Base-by-base conservation (phyloP, 1,284 basidiomycete species). In the Amylostereum chailletii region DNA sequence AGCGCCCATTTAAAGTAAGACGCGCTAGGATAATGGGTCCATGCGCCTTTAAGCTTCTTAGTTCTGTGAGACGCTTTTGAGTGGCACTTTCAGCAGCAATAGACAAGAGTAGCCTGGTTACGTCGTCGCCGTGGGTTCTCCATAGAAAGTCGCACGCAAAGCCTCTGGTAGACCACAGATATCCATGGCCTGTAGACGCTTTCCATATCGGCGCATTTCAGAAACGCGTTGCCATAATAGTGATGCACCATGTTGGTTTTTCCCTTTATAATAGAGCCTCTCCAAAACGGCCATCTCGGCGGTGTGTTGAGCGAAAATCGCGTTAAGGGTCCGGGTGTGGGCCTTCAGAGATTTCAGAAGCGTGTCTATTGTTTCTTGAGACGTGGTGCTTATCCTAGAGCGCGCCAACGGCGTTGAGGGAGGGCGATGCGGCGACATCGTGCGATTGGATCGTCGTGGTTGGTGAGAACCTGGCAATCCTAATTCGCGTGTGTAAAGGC, bases 251-350 rank as follows among this genome's bases (percentile, higher is more conserved):
- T 90, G 88, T 59, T 90, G 86, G 57, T 88, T 90, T 60, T 85
- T 86, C 52, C 78, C 79, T 58, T 87, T 87, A 67, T 90, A 90
- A 60, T 82, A 84, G 1, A 90, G 58, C 52, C 83, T 71, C 57
- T 83, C 79, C 31, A 89, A 66, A 29, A 86, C 60, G 46, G 73
- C 72, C 10, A 79, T 60, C 57, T 90, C 87, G 39, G 77, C 73
- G 2, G 65, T 60, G 47, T 78, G 73, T 19, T 65, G 60, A 37
- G 65, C 60, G 39, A 78, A 56, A 19, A 68, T 64, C 31, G 68
- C 59, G 45, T 74, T 72, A 6, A 86, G 66, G 36, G 72, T 72
- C 42, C 81, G 77, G 19, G 74, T 70, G 56, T 65, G 68, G 45
- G 62, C 32, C 60, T 79, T 86, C 38, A 87, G 66, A 39, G 71